phyloP scores from a whole-genome alignment of 768 basidiomycete species.

The Mycena leptocephala region DNA sequence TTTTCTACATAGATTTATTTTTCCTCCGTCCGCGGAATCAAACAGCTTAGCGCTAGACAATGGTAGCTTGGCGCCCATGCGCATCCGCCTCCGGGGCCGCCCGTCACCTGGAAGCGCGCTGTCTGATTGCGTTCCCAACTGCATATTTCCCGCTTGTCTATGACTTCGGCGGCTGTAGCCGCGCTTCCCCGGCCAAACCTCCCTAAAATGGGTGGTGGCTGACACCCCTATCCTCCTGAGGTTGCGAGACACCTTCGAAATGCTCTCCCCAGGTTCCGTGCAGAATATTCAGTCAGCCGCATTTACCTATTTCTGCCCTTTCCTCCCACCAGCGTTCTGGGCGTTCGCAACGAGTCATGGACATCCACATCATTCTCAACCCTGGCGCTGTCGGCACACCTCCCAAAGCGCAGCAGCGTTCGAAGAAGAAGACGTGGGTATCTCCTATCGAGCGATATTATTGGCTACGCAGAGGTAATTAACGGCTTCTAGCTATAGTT shows the following conservation, averaged over 20 bases:
- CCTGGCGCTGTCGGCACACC: constrained; percentile 37
- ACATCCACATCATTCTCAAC: constrained; percentile 43
- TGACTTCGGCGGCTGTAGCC: constrained; percentile 12
- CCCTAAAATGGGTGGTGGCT: constrained; percentile 31
- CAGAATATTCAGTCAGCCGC: not conserved
- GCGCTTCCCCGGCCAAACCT: constrained; percentile 13
- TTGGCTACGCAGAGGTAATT: constrained; percentile 18
- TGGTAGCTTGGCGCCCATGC: constrained; percentile 5
- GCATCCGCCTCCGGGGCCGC: constrained; percentile 3
- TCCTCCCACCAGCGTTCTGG: constrained; percentile 5
- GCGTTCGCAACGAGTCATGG: constrained; percentile 32
- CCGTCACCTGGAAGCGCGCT: constrained; percentile 11
- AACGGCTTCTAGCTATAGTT: constrained; percentile 9
- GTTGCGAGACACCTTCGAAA: constrained; percentile 8
- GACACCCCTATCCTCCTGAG: constrained; percentile 33
- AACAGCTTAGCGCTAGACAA: not conserved
- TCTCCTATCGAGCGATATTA: constrained; percentile 22
- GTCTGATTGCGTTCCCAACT: constrained; percentile 29
- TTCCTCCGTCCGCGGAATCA: constrained; percentile 30
- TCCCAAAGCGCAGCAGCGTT: constrained; percentile 17
- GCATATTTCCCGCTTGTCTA: not conserved
- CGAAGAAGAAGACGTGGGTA: constrained; percentile 2
- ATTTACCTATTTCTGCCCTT: not conserved
- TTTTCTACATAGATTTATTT: not conserved
- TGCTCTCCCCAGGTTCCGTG: not conserved